Evolutionary conservation across 1,139 yeast genomes (phyloP).

Genomic region (Kodamaea sp.): DNA sequence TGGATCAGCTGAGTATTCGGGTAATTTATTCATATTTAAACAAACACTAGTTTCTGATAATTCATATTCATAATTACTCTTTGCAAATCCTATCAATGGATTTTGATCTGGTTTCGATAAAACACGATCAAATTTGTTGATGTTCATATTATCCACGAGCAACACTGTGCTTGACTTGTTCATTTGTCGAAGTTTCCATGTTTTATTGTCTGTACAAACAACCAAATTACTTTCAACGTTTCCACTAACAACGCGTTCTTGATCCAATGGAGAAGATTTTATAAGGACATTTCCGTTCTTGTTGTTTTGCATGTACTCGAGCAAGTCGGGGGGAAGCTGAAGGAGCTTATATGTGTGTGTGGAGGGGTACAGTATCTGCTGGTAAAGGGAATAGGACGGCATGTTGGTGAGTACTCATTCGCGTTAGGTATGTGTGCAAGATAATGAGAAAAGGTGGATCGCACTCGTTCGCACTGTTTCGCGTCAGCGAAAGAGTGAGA

Average conservation of each 20-base stretch:
- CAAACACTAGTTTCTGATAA: constrained; percentile 38
- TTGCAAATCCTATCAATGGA: constrained; percentile 38
- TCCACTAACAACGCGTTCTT: constrained; percentile 14
- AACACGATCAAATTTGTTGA: constrained; percentile 12
- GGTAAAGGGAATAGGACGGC: constrained; percentile 19
- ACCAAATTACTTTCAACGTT: constrained; percentile 45
- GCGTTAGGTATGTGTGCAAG: neutral
- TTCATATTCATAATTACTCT: constrained; percentile 51
- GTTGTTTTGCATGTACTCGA: constrained; percentile 35
- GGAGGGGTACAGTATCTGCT: constrained; percentile 21
- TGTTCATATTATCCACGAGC: constrained; percentile 39
- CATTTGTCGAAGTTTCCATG: constrained; percentile 71
- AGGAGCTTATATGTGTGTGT: constrained; percentile 48
- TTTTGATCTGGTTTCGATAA: constrained; percentile 1
- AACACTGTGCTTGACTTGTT: constrained; percentile 83
- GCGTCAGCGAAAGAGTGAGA: too few species aligned
- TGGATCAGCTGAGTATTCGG: constrained; percentile 32
- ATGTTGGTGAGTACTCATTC: neutral
- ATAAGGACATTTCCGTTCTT: constrained; percentile 31
- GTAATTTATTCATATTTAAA: constrained; percentile 43
- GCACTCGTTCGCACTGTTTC: too few species aligned
- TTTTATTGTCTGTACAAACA: constrained; percentile 54
- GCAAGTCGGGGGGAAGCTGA: constrained; percentile 56
- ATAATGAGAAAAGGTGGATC: too few species aligned
- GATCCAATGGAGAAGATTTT: constrained; percentile 34